Base-by-base conservation (phyloP, 345 rosid species). In the Gossypium mustelinum region DNA sequence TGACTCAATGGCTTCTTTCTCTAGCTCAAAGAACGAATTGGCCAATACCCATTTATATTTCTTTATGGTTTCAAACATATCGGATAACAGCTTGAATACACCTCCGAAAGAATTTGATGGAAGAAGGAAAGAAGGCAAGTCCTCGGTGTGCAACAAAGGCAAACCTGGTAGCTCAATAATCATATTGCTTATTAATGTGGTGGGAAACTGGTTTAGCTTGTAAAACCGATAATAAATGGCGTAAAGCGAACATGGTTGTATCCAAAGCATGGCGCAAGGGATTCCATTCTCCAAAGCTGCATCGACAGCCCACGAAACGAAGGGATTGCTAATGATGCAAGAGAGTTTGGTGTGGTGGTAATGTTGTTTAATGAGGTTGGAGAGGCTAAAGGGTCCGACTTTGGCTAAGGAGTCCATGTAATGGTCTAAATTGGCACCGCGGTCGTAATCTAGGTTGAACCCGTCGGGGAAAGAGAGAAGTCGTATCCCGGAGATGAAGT, bases 251-350 rank as follows among this genome's bases (percentile, higher is more conserved):
- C 84, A 85, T 0, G 90, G 85, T 43, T 89, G 93, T 20, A 86
- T 89, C 93, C 90, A 89, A 27, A 85, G 56, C 82, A 87, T 72
- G 50, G 88, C 89, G 58, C 83, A 82, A 2, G 89, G 90, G 75
- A 84, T 45, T 39, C 55, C 73, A 48, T 51, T 81, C 13, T 77
- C 78, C 8, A 51, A n/a, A 1, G 87, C 86, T 7, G 84, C 89
- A 41, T 87, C 82, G 66, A 73, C 73, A 0, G 70, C 87, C 93
- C 90, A 89, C 0, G 89, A 85, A 52, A 85, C 78, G 65, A 87
- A 89, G 0, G 88, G 87, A 39, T 79, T 86, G 79, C 68, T 76
- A 29, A 89, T 70, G 34, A 89, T 73, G 73, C 90, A 85, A 69
- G 68, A 70, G 43, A 88, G 82, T 51, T 76, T 86, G 79, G 68